Base-by-base conservation (phyloP, 345 rosid species). In the Corymbia maculata region DNA sequence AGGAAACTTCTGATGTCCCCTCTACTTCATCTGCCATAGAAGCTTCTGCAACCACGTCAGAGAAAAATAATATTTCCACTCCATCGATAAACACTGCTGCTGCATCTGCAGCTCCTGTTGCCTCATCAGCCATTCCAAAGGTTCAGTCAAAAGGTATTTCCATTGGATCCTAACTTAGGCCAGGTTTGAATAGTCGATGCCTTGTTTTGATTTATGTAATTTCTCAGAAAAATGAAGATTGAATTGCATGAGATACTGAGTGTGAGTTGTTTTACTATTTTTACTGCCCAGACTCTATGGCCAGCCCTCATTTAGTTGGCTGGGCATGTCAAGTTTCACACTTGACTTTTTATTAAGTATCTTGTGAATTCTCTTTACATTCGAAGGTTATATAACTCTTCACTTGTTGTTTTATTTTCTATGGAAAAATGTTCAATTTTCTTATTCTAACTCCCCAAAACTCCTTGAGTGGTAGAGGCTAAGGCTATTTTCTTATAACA, bases 131-230 rank as follows among this genome's bases (percentile, higher is more conserved):
- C 50, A 88, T 89, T 88, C 87, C 93, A 32, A 97, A 94, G 89
- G 92, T 87, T 90, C 97, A 94, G 89, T 87, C 98, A 16, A 98
- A 95, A 95, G 99, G 99, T 98, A 91, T 51, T 51, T 52, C 79
- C 85, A 50, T 66, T 88, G 42, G 49, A 75, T 42, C 14, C 14
- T 75, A 10, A 75, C 84, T 75, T 42, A 42, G 84, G 26, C 44
- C 49, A 75, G 26, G 49, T 24, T 75, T 75, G 84, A 75, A 75
- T 75, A 88, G 68, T 82, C 51, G 50, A 19, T 79, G 64, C 55
- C 51, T 79, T 24, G 7, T 66, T 66, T 90, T 42, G 13, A 75
- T 75, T 75, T 21, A 42, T 75, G 49, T 75, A 75, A 42, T 42
- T 42, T 75, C 49, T 75, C 28, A 36, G 49, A 75, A 75, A 75